Evolutionary conservation across 768 basidiomycete genomes (phyloP).

Genomic region (Lactifluus volemus): DNA sequence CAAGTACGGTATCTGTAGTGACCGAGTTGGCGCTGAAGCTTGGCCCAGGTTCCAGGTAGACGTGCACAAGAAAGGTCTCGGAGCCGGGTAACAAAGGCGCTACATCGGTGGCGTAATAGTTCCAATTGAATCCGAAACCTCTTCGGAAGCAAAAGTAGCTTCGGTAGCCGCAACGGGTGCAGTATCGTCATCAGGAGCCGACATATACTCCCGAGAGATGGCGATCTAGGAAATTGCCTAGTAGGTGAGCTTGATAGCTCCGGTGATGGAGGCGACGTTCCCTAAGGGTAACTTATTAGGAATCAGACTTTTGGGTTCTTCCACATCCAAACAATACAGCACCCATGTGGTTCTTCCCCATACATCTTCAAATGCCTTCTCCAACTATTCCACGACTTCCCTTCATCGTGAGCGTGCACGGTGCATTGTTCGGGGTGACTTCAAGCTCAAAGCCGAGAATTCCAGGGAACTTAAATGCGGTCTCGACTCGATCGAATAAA

Average conservation of each 20-base stretch:
- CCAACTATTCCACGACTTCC: constrained; percentile 47
- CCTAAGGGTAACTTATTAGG: no score
- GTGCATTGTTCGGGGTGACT: constrained; percentile 50
- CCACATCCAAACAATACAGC: no score
- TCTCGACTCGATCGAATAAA: no score
- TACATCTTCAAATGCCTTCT: constrained; percentile 47
- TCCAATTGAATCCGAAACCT: background rate
- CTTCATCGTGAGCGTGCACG: constrained; percentile 52
- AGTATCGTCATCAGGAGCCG: background rate
- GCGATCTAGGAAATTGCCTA: no score
- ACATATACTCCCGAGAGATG: no score
- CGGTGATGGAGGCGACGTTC: no score
- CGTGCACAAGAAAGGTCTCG: constrained; percentile 9
- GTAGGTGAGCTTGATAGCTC: background rate
- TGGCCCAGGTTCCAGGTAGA: background rate
- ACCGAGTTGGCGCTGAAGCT: background rate
- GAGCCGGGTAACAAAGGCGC: background rate
- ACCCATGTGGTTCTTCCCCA: constrained; percentile 26
- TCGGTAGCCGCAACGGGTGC: background rate
- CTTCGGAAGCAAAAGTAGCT: background rate
- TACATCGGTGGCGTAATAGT: background rate
- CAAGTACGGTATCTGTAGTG: background rate
- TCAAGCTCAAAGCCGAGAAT: constrained; percentile 32
- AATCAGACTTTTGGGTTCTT: no score
- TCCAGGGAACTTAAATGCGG: no score